Evolutionary conservation across 2,329 filamentous ascomycete species (phyloP).

Genomic region (Paecilomyces dactylethromorphus): DNA sequence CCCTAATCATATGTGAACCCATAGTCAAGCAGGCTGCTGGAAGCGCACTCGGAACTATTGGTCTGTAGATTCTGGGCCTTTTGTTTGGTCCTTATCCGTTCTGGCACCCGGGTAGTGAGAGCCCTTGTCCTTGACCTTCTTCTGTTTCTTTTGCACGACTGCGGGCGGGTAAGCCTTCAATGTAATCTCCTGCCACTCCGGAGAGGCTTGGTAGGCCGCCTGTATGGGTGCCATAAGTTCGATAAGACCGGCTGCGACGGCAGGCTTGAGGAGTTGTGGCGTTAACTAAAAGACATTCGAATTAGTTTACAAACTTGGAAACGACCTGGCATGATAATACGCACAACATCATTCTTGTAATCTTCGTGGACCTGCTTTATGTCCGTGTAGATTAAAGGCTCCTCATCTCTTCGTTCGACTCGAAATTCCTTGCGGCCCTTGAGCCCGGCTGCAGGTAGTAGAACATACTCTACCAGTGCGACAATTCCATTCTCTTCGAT

Average conservation of each 20-base stretch:
- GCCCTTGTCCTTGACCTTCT: conserved; percentile 72
- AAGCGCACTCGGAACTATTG: too few species aligned
- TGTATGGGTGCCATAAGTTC: conserved; percentile 72
- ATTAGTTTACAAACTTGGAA: conserved; percentile 3
- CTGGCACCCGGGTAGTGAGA: conserved; percentile 49
- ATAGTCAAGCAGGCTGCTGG: too few species aligned
- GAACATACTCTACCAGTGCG: conserved; percentile 77
- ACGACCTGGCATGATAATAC: conserved; percentile 18
- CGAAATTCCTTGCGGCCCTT: conserved; percentile 56
- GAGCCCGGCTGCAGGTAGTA: conserved; percentile 59
- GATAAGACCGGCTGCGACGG: conserved; percentile 66
- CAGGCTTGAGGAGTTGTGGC: conserved; percentile 83
- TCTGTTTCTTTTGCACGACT: conserved; percentile 60
- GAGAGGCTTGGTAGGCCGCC: conserved; percentile 59
- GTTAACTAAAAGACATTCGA: conserved; percentile 51
- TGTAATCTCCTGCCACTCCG: conserved; percentile 75
- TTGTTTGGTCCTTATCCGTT: too few species aligned
- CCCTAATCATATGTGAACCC: too few species aligned
- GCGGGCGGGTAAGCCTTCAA: conserved; percentile 74
- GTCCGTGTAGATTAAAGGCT: conserved; percentile 72
- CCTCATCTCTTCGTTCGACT: conserved; percentile 60
- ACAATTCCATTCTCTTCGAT: conserved; percentile 82
- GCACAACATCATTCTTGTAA: conserved; percentile 69
- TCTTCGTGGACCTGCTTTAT: conserved; percentile 72
- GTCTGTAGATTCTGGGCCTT: too few species aligned